Base-by-base conservation (phyloP, 495 filamentous ascomycete species). In the Cetradonia linearis region DNA sequence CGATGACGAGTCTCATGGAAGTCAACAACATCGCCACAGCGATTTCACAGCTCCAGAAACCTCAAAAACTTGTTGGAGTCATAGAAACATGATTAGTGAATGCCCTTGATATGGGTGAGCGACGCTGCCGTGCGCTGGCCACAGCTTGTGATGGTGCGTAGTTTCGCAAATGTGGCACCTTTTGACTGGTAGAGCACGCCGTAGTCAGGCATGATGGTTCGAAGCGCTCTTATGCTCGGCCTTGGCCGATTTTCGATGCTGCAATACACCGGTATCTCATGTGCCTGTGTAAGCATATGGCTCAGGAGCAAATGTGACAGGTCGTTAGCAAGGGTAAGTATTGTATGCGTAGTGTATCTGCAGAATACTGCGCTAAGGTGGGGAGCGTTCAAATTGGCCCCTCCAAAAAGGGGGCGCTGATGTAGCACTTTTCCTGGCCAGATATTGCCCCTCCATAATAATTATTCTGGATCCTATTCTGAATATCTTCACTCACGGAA, bases 401-500 rank as follows among this genome's bases (percentile, higher is more conserved):
- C 59, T 61, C 59, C 34, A 53, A 59, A 59, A 53, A 53, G 33
- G 57, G 57, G 57, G 57, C 57, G 46, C 49, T 53, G 49, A 53
- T 53, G 49, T 53, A 53, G 49, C 16, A 53, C 50, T 53, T 53
- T 34, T 23, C 33, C 50, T 53, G 50, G 34, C 50, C 38, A 56
- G 54, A 40, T 56, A 44, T 56, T 60, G 34, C 59, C 59, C 59
- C 59, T 61, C 59, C 59, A 61, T 55, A 61, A 60, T 48, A 48
- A 27, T 49, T 49, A 28, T 38, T 53, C 47, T 40, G 46, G 46
- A 40, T 40, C 42, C 34, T 20, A n/a, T 33, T 16, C n/a, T 54
- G 49, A 3, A 28, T 53, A 44, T 38, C 49, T 28, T 60, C 49
- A 25, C 31, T 46, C 50, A 37, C 52, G 28, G 34, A 54, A 53